Evolutionary conservation across 2,329 filamentous ascomycete genomes (phyloP).

Genomic region (Ophiostoma piceae): DNA sequence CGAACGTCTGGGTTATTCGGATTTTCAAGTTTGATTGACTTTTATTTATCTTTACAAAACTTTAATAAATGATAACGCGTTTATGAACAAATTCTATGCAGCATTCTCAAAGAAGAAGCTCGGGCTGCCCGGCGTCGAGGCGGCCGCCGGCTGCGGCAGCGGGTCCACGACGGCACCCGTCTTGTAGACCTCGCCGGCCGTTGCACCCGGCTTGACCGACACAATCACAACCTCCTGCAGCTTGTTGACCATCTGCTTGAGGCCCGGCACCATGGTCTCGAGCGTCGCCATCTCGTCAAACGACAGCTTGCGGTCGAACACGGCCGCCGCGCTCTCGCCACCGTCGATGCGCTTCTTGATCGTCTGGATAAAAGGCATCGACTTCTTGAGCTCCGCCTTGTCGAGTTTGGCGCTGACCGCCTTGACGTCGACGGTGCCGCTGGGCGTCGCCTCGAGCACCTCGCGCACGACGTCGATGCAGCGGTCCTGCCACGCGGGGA

Average conservation of each 20-base stretch:
- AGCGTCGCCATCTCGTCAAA: slow-evolving; percentile 83
- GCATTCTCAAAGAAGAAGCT: slow-evolving; percentile 30
- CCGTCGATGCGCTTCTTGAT: slow-evolving; percentile 77
- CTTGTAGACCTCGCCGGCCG: slow-evolving; percentile 54
- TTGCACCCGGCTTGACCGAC: slow-evolving; percentile 63
- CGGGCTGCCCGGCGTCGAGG: slow-evolving; percentile 65
- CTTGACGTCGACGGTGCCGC: slow-evolving; percentile 60
- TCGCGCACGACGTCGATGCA: slow-evolving; percentile 76
- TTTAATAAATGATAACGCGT: no score
- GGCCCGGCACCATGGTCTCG: slow-evolving; percentile 60
- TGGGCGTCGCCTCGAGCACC: slow-evolving; percentile 23
- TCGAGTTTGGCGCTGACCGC: slow-evolving; percentile 69
- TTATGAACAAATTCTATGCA: background rate
- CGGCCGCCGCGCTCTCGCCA: slow-evolving; percentile 59
- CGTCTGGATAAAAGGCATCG: slow-evolving; percentile 90
- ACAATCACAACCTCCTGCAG: slow-evolving; percentile 59
- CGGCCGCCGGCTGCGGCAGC: slow-evolving; percentile 57
- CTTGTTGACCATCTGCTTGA: slow-evolving; percentile 50
- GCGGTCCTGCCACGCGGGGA: slow-evolving; percentile 86
- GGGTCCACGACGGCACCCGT: slow-evolving; percentile 48
- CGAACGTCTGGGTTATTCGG: background rate
- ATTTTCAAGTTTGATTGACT: background rate
- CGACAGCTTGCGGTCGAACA: slow-evolving; percentile 76
- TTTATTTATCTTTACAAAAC: background rate
- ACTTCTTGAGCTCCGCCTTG: slow-evolving; percentile 91